Percentiles rank a stretch among this genome's conserved stretches.
phyloP scores from a whole-genome alignment of 805 yeast species.

The Wickerhamiella occidentalis region DNA sequence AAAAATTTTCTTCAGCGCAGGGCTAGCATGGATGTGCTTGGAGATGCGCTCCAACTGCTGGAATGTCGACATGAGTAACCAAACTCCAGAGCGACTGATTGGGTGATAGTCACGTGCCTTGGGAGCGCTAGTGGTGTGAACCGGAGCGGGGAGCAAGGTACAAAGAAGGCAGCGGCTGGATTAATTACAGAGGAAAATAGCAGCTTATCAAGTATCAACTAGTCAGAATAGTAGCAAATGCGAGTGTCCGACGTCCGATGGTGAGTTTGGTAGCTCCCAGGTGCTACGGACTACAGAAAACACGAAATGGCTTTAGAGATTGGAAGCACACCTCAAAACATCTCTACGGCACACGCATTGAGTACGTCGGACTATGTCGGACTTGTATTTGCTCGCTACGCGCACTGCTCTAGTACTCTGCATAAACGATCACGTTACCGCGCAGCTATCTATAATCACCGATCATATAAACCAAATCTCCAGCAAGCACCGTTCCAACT shows the following conservation, averaged over 20 bases:
- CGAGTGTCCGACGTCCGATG: too few relatives aligned
- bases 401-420: neutral
- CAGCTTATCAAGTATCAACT: too few relatives aligned
- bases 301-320: too few relatives aligned
- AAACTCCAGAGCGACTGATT: conserved; percentile 10
- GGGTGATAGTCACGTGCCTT: conserved; percentile 5
- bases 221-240: too few relatives aligned
- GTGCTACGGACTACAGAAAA: too few relatives aligned
- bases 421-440: neutral
- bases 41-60: conserved; percentile 33
- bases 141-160: neutral
- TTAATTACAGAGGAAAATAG: too few relatives aligned
- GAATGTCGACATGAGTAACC: conserved; percentile 27
- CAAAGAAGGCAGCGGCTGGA: neutral
- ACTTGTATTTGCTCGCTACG: neutral
- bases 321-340: too few relatives aligned
- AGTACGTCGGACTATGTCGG: too few relatives aligned
- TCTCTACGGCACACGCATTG: too few relatives aligned
- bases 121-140: neutral
- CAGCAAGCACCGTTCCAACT: neutral
- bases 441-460: neutral
- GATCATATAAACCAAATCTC: neutral
- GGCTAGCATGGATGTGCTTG: conserved; percentile 70
- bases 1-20: conserved; percentile 60
- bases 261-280: too few relatives aligned